Base-by-base conservation (phyloP, 2,329 filamentous ascomycete genomes). In the Phoma sp. region DNA sequence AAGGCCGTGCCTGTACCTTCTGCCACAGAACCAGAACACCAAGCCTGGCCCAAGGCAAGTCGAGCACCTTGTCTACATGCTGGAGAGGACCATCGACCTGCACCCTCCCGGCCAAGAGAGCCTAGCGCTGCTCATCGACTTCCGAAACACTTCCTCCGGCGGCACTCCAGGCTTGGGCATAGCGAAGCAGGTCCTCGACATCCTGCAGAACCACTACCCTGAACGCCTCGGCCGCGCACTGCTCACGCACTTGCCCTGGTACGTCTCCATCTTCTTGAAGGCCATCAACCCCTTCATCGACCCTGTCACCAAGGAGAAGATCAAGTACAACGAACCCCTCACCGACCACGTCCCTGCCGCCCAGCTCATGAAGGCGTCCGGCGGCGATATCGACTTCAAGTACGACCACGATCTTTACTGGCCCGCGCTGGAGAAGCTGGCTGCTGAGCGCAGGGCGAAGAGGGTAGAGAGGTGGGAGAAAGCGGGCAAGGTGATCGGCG, bases 261-360 rank as follows among this genome's bases (percentile, higher is more conserved):
- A 96, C 61, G 91, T 98, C 58, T 88, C 86, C 76, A 90, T 90
- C 45, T 99, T 99, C 83, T 96, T 98, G 84, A 97, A 96, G 78
- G 81, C 97, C 68, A 93, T 99, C 77, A 92, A 87, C 4, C 92
- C 94, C 35, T 97, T 99, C 78, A 96, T 99, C 78, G 95, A 99
- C 76, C 95, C 95, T 7, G 80, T 93, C 68, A 99, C 95, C 9
- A 87, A 90, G 55, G 88, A 95, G 71, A 99, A 99, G 82, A 88
- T 99, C 80, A 96, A 95, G 80, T 97, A 96, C 83, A 97, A 98
- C 81, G 92, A 96, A 75, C 90, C 96, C 72, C 88, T 96, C 80
- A 84, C 83, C 64, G 81, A 90, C 64, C 92, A 92, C 74, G 89
- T 99, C 19, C 92, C 92, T 5, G 77, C 87, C 7, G 82, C 88